phyloP scores from a whole-genome alignment of 768 basidiomycete genomes.

The Agrocybe pediades region DNA sequence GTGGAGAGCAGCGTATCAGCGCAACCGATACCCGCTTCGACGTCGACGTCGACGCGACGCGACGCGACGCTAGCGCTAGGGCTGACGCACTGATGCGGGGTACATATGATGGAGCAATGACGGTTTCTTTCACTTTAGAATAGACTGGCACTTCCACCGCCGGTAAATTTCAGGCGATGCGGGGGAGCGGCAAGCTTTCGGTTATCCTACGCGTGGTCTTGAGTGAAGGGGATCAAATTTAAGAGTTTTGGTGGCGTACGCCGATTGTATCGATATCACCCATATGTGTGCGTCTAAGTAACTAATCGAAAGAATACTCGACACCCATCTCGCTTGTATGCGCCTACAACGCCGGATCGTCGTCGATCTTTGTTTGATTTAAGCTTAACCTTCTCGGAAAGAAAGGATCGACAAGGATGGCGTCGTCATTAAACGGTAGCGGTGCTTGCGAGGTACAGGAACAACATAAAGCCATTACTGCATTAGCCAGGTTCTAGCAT shows the following conservation, averaged over 20 bases:
- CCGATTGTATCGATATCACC: constrained; percentile 9
- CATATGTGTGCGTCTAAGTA: background rate
- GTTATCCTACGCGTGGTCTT: constrained; percentile 1
- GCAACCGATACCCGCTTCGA: background rate
- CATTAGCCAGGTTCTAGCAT: too few species aligned
- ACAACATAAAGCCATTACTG: too few species aligned
- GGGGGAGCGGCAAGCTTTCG: background rate
- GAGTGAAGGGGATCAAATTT: constrained; percentile 4
- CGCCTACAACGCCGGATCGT: constrained; percentile 8
- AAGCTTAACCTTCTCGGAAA: constrained; percentile 12
- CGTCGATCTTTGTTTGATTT: constrained; percentile 13
- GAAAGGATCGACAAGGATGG: background rate
- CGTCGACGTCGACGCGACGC: background rate
- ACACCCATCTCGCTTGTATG: constrained; percentile 13
- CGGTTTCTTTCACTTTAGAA: background rate
- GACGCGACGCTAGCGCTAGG: too few species aligned
- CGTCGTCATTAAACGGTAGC: background rate
- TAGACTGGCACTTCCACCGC: background rate
- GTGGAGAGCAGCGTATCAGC: background rate
- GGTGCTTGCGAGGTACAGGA: constrained; percentile 7
- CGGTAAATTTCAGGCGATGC: constrained; percentile 7
- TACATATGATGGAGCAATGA: background rate
- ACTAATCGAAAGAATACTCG: constrained; percentile 1
- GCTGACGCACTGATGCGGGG: background rate
- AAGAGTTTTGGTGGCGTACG: constrained; percentile 12